Evolutionary conservation across 2,329 filamentous ascomycete genomes (phyloP).

Genomic region (Exophiala sideris): DNA sequence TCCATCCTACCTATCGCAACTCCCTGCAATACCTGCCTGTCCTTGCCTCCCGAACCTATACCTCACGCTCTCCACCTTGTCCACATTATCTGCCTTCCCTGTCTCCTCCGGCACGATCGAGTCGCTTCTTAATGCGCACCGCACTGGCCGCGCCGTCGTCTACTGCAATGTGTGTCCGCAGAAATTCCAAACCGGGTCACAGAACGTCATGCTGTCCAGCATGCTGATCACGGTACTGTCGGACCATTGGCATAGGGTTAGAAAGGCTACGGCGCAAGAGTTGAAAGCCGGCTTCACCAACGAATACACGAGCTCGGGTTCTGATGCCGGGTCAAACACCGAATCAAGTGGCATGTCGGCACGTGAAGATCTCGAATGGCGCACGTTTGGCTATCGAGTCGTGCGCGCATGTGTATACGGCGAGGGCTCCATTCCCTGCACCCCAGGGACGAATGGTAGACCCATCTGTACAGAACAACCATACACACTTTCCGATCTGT

Average conservation of each 20-base stretch:
- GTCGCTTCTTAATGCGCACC: slow-evolving; percentile 42
- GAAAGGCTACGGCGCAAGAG: slow-evolving; percentile 35
- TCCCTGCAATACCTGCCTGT: slow-evolving; percentile 25
- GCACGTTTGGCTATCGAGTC: slow-evolving; percentile 32
- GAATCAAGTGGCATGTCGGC: slow-evolving; percentile 1
- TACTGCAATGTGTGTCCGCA: slow-evolving; percentile 43
- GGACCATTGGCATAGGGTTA: slow-evolving; percentile 43
- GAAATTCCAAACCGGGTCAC: slow-evolving; percentile 40
- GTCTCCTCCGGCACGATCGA: slow-evolving; percentile 42
- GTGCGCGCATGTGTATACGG: slow-evolving; percentile 27
- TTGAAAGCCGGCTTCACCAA: slow-evolving; percentile 39
- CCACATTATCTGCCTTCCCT: slow-evolving; percentile 39
- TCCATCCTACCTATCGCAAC: slow-evolving; percentile 14
- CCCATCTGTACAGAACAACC: background rate
- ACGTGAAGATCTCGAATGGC: slow-evolving; percentile 30
- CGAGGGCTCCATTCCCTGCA: slow-evolving; percentile 18
- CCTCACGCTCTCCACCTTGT: slow-evolving; percentile 34
- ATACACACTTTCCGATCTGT: slow-evolving; percentile 34
- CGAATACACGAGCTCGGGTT: slow-evolving; percentile 25
- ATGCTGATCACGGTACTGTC: slow-evolving; percentile 44
- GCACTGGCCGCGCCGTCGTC: slow-evolving; percentile 41
- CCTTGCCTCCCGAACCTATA: slow-evolving; percentile 34
- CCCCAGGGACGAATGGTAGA: slow-evolving; percentile 5
- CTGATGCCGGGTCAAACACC: background rate
- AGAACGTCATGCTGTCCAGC: slow-evolving; percentile 47